These are phyloP conservation scores for Sclerotinia borealis DNA, from an alignment of 2,329 filamentous ascomycete genomes.

Conservation along the genomic window DNA sequence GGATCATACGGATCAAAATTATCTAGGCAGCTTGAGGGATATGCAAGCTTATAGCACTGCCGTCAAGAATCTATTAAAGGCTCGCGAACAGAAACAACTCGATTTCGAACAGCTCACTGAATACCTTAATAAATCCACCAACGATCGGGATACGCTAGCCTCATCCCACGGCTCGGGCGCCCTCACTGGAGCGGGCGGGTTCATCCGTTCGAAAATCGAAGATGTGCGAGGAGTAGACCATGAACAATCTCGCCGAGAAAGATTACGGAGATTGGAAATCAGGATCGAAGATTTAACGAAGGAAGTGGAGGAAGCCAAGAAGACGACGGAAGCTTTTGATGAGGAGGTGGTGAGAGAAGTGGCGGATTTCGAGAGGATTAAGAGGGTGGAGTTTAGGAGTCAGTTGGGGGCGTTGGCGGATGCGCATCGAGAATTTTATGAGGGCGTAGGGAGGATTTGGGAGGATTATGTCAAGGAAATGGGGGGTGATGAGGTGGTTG, in stretches of 20 bases:
- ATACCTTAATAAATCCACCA: conserved; percentile 85
- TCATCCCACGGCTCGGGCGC: conserved; percentile 56
- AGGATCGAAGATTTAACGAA: conserved; percentile 86
- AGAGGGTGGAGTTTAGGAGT: conserved; percentile 83
- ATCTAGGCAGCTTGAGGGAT: conserved; percentile 84
- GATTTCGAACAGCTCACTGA: conserved; percentile 95
- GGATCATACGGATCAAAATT: conserved; percentile 92
- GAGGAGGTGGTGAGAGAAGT: conserved; percentile 94
- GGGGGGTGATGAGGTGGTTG: conserved; percentile 35
- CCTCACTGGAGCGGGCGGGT: conserved; percentile 72
- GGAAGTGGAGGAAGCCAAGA: conserved; percentile 83
- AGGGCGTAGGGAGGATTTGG: conserved; percentile 74
- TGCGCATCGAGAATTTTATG: conserved; percentile 83
- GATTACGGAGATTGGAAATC: conserved; percentile 83
- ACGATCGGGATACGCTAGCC: conserved; percentile 66
- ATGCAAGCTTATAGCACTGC: conserved; percentile 93
- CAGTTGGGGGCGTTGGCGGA: conserved; percentile 79
- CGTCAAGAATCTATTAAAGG: conserved; percentile 81
- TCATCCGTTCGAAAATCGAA: conserved; percentile 90
- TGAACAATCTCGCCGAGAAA: conserved; percentile 81
- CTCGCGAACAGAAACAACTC: conserved; percentile 93
- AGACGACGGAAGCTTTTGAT: conserved; percentile 86
- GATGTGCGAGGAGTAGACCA: conserved; percentile 96
- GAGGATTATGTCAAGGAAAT: conserved; percentile 84
- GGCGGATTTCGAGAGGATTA: conserved; percentile 92